Percentiles rank a stretch among this genome's conserved stretches.
These are phyloP conservation scores for Fusarium temperatum DNA, from an alignment of 2,329 filamentous ascomycete species.

Conservation along the genomic window DNA sequence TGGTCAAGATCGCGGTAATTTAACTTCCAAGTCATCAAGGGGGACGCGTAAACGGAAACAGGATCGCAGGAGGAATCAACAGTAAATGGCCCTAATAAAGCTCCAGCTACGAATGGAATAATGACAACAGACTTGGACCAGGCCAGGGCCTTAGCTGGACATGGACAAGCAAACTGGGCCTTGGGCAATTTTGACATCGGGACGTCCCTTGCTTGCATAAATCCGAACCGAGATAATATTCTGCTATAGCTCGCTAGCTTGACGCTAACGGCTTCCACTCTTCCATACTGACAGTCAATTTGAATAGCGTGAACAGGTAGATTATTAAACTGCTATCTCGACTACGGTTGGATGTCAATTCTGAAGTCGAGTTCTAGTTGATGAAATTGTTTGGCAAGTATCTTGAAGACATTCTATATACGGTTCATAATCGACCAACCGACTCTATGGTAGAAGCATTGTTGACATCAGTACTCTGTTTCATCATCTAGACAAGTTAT, in stretches of 20 bases:
- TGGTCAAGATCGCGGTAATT: not conserved
- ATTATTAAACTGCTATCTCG: not conserved
- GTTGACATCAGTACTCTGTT: not conserved
- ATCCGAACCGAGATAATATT: constrained; percentile 5
- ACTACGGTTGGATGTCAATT: not conserved
- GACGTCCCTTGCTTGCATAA: constrained; percentile 23
- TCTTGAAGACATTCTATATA: not conserved
- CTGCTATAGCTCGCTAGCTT: constrained; percentile 2
- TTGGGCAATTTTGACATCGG: constrained; percentile 10
- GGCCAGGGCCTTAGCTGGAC: not conserved
- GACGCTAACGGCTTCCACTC: constrained; percentile 6
- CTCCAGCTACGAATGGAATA: not conserved
- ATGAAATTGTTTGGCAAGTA: not conserved
- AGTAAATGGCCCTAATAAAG: not conserved
- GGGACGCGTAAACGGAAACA: not conserved
- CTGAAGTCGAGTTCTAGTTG: not conserved
- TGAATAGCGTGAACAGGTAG: not conserved
- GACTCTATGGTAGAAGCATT: not conserved
- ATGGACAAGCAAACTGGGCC: constrained; percentile 4
- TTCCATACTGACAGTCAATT: not conserved
- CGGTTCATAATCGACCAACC: not conserved
- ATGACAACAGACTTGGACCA: constrained; percentile 2
- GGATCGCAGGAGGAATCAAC: not conserved
- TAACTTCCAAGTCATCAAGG: not conserved
- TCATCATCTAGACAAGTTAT: not conserved